Base-by-base conservation (phyloP, 2,329 filamentous ascomycete genomes). In the Sordariomycetes sp. region DNA sequence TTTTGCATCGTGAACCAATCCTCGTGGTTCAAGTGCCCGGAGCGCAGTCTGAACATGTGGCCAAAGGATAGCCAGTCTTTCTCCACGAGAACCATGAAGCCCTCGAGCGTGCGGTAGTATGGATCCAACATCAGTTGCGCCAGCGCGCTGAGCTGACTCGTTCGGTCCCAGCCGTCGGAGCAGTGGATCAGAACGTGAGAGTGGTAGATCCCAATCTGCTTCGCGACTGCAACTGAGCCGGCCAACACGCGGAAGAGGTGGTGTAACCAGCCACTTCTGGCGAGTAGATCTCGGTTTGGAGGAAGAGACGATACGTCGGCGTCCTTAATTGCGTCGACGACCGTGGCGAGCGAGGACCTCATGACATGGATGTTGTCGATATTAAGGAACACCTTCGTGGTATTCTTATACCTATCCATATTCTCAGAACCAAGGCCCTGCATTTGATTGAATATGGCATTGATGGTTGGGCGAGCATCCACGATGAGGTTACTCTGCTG, bases 281-380 rank as follows among this genome's bases (percentile, higher is more conserved):
- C 80, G 32, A 99, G 79, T 3, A 88, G 75, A 40, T 97, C 90
- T 65, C 85, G 82, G 69, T 88, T 96, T 1, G 92, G 92, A 0
- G 89, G 85, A 35, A 97, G 74, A 1, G 88, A 83, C 0, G 90
- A 89, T 32, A 97, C 80, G 69, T 99, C 94, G 2, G 91, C 90
- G 64, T 97, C 93, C 68, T 96, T 97, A 66, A 99, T 76, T 3
- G 83, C 88, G 62, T 96, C 92, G 57, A 97, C 79, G 22, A 99
- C 88, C 64, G 87, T 93, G 64, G 88, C 86, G 37, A 99, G 77
- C 1, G 93, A 97, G 61, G 88, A 88, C 59, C 94, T 83, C 94
- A 99, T 99, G 61, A 97, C 91, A 68, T 99, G 94, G 60, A 99
- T 97, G 69, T 99, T 99, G 70, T 95, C 93, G 66, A 99, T 99